Base-by-base conservation (phyloP, 2,329 filamentous ascomycete genomes). In the Ophiosphaerella narmari region DNA sequence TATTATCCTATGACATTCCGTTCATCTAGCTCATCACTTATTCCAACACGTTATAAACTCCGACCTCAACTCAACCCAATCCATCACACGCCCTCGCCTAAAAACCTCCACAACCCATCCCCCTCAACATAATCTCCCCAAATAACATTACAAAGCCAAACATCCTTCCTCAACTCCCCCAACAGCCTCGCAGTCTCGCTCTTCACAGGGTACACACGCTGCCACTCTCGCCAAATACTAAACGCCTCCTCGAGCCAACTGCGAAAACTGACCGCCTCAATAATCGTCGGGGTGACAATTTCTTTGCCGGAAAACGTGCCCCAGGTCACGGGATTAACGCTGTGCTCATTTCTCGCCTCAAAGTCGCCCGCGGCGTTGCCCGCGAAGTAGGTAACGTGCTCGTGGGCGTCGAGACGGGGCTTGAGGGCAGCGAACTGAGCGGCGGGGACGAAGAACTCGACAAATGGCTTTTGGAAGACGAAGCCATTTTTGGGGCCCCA, bases 381-480 rank as follows among this genome's bases (percentile, higher is more conserved):
- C 4, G 93, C 93, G 74, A 96, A 97, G 81, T 90, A 99, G 59
- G 89, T 91, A 33, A 97, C 82, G 43, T 84, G 81, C 36, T 87
- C 85, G 42, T 85, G 80, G 13, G 84, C 76, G 46, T 84, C 84
- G 32, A 97, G 82, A 50, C 84, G 82, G 4, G 80, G 79, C 56
- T 83, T 82, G 29, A 99, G 80, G 1, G 71, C 71, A 13, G 77
- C 73, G 86, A 91, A 97, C 70, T 93, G 89, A 0, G 81, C 73
- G 0, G 80, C 76, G 0, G 92, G 86, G 50, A 96, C 77, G 80
- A 99, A 99, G 76, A 97, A 91, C 73, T 99, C 94, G 43, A 99
- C 91, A 73, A 99, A 99, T 0, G 93, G 89, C 75, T 97, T 99
- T 69, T 99, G 94, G 78, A 97, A 99, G 40, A 97, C 91, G 71